Evolutionary conservation across 352 stramenopile species (phyloP), one percentile per base, ranked within the genome.

Genomic region (Phytopythium ostracodes): DNA sequence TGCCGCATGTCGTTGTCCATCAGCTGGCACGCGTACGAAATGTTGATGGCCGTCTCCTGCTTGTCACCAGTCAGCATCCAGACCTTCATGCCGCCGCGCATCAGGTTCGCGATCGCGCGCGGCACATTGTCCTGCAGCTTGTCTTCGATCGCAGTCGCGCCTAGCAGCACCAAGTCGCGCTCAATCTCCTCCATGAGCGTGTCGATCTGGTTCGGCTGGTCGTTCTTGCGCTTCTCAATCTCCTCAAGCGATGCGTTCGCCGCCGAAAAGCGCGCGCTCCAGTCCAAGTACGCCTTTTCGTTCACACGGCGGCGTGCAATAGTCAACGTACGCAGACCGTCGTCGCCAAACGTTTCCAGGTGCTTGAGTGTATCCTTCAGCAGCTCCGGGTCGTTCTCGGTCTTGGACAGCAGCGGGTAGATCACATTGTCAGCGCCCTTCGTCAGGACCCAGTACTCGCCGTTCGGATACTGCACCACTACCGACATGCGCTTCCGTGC

Each of bases 51-150:
- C 4, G 94, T 98, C 66, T 98, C 93, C 44, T 94, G 68, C 68
- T 98, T 98, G 73, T 98, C 94, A 35, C 92, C 92, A 12, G 94
- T 98, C 20, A 98, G 84, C 71, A 98, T 95, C 89, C 92, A 98
- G 24, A 98, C 74, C 46, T 95, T 91, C 65, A 98, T 97, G 25
- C 89, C 88, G 0, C 88, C 92, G 15, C 69, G 71, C 65, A 90
- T 89, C 3, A 98, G 67, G 56, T 89, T 88, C 0, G 84, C 75
- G 36, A 98, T 98, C 20, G 87, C 80, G 25, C 83, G 82, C 0
- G 90, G 89, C 4, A 98, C 94, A 57, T 90, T 79, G 40, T 90
- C 73, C 68, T 98, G 93, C 22, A 98, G 77, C 71, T 97, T 96
- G 74, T 98, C 93, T 79, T 98, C 92, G 59, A 98, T 98, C 24